Conservation (phyloP, 208 protist species). For the Wallacemonas rigidus region DNA sequence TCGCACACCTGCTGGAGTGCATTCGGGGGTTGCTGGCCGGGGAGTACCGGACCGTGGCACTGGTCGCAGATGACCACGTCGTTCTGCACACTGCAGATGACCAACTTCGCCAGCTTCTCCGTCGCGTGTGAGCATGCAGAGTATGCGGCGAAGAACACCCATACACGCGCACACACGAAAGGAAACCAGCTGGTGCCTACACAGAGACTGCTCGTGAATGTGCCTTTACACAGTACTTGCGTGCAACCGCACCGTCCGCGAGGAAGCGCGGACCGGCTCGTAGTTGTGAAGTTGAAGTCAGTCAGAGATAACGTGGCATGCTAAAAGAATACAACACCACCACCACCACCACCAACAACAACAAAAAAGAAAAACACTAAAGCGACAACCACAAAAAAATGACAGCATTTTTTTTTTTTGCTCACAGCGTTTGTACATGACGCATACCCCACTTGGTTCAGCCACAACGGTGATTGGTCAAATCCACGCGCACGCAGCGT, state of each 20-base stretch:
- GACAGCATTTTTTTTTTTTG: not conserved
- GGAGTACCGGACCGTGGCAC: slow-evolving; percentile 33
- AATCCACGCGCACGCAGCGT: too few relatives aligned
- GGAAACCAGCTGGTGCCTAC: not conserved
- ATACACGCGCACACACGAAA: not conserved
- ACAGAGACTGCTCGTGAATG: not conserved
- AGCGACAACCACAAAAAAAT: not conserved
- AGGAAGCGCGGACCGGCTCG: too few relatives aligned
- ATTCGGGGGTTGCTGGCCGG: slow-evolving; percentile 54
- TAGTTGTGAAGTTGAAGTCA: too few relatives aligned
- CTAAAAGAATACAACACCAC: not conserved
- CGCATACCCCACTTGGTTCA: too few relatives aligned
- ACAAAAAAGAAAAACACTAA: not conserved
- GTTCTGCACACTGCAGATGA: not conserved
- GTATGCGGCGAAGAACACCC: not conserved
- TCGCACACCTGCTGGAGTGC: slow-evolving; percentile 66
- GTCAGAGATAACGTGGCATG: not conserved
- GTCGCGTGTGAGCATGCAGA: not conserved
- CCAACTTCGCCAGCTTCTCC: slow-evolving; percentile 10
- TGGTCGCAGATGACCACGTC: slow-evolving; percentile 25
- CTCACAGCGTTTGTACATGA: too few relatives aligned
- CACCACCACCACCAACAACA: too few relatives aligned
- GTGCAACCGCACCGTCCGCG: not conserved
- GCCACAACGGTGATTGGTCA: too few relatives aligned
- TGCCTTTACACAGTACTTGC: not conserved